Base-by-base conservation (phyloP, 345 rosid species). In the Boechera stricta region DNA sequence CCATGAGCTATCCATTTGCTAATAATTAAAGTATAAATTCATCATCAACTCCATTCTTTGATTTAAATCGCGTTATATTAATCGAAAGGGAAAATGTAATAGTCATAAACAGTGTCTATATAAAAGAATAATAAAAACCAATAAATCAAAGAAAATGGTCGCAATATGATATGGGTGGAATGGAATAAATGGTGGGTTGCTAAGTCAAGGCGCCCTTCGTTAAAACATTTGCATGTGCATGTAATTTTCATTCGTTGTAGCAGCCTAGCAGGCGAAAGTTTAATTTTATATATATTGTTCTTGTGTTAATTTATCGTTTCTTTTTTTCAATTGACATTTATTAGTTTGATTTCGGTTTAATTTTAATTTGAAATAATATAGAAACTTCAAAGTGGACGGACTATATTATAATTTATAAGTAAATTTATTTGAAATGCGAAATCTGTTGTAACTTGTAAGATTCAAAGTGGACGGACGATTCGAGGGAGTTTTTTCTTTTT, bases 171-270 rank as follows among this genome's bases (percentile, higher is more conserved):
- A 47, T 45, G 44, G 16, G 28, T 32, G 64, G 71, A 39, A 49
- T 18, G 10, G 10, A n/a, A 39, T 21, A 72, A 63, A 42, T n/a
- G 51, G 69, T 48, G 58, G 73, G 73, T 67, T 75, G 73, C 52
- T 56, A 47, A 24, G 57, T 44, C 32, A 74, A 41, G 44, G 13
- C 44, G 55, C 62, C 24, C 74, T 60, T 59, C 74, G 3, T 15
- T 16, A 42, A 58, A 39, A 51, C 69, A 67, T 32, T 65, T 77
- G 80, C 80, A 69, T 69, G 80, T 70, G 71, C 80, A 70, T 77
- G 76, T 57, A 9, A 26, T 12, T 42, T 55, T 45, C 28, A 47
- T 52, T 64, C 66, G 26, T 62, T 42, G 49, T 41, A 49, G 64
- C 11, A 62, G 5, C 51, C 39, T 39, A 48, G 64, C 26, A 63